Conservation (phyloP, 2,329 filamentous ascomycete genomes). For the Corinectria fuckeliana region DNA sequence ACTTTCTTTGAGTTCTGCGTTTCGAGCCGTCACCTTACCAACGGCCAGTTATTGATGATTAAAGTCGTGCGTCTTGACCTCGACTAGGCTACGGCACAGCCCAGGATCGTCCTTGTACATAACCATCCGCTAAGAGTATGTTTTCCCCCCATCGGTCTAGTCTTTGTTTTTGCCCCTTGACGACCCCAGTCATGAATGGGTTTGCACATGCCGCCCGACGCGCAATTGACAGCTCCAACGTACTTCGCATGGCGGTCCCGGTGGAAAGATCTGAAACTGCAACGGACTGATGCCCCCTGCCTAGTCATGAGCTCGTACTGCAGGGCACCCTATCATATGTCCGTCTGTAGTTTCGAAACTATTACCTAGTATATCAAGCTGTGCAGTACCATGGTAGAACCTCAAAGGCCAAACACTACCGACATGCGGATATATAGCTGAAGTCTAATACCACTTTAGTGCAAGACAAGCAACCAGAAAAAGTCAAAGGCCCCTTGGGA, state of each 20-base stretch:
- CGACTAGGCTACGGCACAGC: constrained; percentile 3
- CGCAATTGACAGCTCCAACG: not conserved
- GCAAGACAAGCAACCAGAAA: not conserved
- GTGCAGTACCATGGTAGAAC: not conserved
- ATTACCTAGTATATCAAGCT: not conserved
- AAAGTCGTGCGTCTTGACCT: not conserved
- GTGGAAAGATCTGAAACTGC: not conserved
- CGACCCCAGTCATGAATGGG: not conserved
- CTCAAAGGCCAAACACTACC: not conserved
- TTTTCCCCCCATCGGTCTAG: not conserved
- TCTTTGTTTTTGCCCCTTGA: not conserved
- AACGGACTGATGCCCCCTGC: not conserved
- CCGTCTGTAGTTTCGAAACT: not conserved
- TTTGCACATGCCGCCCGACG: not conserved
- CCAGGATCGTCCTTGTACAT: constrained; percentile 12
- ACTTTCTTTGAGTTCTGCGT: too few relatives aligned
- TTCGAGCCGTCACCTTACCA: not conserved
- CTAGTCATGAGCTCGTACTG: not conserved
- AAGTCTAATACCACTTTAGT: not conserved
- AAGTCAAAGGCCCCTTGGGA: not conserved
- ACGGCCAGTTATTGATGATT: constrained; percentile 2
- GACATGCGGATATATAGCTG: not conserved
- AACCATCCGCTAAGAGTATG: not conserved
- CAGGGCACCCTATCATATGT: not conserved
- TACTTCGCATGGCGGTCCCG: not conserved